Percentiles rank a stretch among this genome's conserved stretches.
Conservation (phyloP, 768 basidiomycete genomes). For the Pisolithus albus region DNA sequence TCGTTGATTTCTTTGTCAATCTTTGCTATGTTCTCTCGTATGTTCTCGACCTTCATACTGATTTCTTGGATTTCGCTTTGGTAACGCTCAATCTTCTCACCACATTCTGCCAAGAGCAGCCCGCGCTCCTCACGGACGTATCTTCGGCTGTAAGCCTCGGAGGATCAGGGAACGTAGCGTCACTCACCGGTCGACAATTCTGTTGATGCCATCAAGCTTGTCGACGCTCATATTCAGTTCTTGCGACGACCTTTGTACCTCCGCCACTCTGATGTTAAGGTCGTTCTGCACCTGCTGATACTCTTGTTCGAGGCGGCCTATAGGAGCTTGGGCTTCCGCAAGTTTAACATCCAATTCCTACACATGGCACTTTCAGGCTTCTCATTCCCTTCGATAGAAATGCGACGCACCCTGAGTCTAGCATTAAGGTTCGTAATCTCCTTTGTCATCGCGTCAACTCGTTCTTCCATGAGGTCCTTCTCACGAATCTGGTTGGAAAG, state of each 20-base stretch:
- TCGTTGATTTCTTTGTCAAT: conserved; percentile 79
- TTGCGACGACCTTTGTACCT: conserved; percentile 51
- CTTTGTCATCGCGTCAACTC: conserved; percentile 50
- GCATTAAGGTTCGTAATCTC: conserved; percentile 42
- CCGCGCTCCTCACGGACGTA: conserved; percentile 67
- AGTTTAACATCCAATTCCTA: conserved; percentile 64
- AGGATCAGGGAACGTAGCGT: not conserved
- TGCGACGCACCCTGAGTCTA: conserved; percentile 43
- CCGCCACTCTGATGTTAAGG: conserved; percentile 39
- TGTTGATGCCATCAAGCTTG: conserved; percentile 53
- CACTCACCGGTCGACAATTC: conserved; percentile 57
- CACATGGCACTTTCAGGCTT: not conserved
- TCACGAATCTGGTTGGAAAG: conserved; percentile 54
- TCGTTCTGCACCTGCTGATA: conserved; percentile 45
- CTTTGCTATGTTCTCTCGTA: conserved; percentile 40
- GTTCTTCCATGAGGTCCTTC: conserved; percentile 48
- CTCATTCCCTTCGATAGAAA: not conserved
- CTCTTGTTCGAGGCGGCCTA: conserved; percentile 54
- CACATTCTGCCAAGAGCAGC: conserved; percentile 53
- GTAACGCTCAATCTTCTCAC: conserved; percentile 43
- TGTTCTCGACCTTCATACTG: conserved; percentile 32
- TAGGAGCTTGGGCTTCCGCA: conserved; percentile 54
- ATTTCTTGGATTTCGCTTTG: conserved; percentile 41
- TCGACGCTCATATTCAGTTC: conserved; percentile 63
- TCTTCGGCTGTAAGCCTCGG: conserved; percentile 31